Conservation (phyloP, 345 rosid species). For the Salix caprea region DNA sequence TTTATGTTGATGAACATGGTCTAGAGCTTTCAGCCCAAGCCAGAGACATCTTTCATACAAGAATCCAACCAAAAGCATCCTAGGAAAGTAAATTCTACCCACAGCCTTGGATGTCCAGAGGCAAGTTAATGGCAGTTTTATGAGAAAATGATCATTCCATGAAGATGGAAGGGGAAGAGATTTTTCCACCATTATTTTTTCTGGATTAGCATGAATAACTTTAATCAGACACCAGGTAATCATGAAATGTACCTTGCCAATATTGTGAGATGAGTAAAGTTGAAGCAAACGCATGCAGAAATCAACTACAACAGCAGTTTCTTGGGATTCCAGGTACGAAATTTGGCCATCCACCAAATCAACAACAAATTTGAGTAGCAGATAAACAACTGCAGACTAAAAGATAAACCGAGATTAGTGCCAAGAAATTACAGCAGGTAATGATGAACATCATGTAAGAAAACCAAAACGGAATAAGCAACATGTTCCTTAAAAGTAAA, state of each 20-base stretch:
- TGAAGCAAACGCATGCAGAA: constrained; percentile 93
- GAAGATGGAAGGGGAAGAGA: not conserved
- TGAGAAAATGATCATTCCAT: not conserved
- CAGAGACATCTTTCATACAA: no score
- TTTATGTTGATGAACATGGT: no score
- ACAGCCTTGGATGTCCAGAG: not conserved
- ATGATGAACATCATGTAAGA: not conserved
- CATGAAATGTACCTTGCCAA: constrained; percentile 70
- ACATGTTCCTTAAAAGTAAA: constrained; percentile 1
- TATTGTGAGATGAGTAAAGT: constrained; percentile 90
- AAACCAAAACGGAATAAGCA: not conserved
- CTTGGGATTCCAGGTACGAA: constrained; percentile 80
- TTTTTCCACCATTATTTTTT: not conserved
- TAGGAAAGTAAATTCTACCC: not conserved
- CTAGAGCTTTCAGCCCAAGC: no score
- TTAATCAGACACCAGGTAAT: not conserved
- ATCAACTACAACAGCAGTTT: constrained; percentile 67
- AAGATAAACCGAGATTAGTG: constrained; percentile 30
- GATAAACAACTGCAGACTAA: constrained; percentile 89
- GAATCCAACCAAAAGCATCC: not conserved
- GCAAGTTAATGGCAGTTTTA: not conserved
- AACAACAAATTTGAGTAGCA: constrained; percentile 84
- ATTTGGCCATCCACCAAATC: constrained; percentile 99
- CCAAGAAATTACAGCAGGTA: not conserved
- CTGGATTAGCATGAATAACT: constrained; percentile 8